phyloP scores from a whole-genome alignment of 257 asterid genomes.

The Echium plantagineum region DNA sequence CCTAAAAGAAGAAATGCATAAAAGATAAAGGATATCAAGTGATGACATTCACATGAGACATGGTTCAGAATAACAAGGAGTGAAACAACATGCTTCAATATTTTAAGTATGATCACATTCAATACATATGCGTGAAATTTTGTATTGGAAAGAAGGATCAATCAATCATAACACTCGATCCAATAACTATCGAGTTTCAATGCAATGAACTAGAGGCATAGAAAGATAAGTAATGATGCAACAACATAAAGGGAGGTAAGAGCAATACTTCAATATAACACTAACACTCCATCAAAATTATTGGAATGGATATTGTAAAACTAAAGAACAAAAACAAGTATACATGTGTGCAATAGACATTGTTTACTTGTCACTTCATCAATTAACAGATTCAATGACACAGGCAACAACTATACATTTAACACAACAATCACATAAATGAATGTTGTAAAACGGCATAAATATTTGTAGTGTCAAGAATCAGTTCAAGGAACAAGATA shows the following conservation, averaged over 20 bases:
- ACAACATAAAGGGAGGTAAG: neutral
- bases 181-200: neutral
- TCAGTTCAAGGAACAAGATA: too few species aligned
- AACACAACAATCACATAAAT: neutral
- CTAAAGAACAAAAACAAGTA: too few species aligned
- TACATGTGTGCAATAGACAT: too few species aligned
- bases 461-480: neutral
- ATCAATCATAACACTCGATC: too few species aligned
- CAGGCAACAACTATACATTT: neutral
- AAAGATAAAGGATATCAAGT: neutral
- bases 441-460: neutral
- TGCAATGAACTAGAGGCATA: neutral
- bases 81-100: too few species aligned
- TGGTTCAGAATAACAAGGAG: too few species aligned
- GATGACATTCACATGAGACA: too few species aligned
- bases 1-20: conserved; percentile 31
- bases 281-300: too few species aligned
- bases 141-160: neutral
- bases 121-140: neutral
- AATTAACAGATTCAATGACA: too few species aligned
- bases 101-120: neutral
- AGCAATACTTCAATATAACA: neutral
- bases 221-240: neutral
- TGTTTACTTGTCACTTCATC: too few species aligned
- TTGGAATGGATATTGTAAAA: too few species aligned